phyloP scores from a whole-genome alignment of 306 rosid species.

The Benincasa hispida region DNA sequence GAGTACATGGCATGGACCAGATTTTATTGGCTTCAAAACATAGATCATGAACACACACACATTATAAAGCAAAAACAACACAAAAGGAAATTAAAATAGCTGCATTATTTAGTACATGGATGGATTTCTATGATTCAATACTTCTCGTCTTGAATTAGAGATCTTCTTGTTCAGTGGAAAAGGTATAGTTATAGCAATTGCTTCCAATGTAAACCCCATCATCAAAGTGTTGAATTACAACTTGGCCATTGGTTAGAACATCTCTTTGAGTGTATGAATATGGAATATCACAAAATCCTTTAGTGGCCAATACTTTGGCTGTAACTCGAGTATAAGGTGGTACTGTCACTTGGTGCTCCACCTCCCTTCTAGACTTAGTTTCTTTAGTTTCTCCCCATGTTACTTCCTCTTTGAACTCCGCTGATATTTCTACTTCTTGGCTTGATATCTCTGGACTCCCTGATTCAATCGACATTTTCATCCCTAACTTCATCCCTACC shows the following conservation, averaged over 20 bases:
- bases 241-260: background rate
- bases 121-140: background rate
- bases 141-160: background rate
- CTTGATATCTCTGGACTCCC: background rate
- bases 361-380: background rate
- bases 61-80: background rate
- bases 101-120: background rate
- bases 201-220: background rate
- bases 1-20: background rate
- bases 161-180: background rate
- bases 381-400: constrained; percentile 6
- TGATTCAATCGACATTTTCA: background rate
- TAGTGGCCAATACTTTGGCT: constrained; percentile 2
- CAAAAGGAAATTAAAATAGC: background rate
- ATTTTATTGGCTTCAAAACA: background rate
- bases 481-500: background rate
- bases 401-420: background rate
- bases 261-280: constrained; percentile 2
- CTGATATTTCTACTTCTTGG: background rate
- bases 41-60: background rate
- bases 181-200: constrained; percentile 3
- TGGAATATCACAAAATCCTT: background rate
- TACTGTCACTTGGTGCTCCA: background rate
- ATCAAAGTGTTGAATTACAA: background rate
- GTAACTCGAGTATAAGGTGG: background rate